Percentiles rank a stretch among this genome's conserved stretches.
These are phyloP conservation scores for Eragrostis tef DNA, from an alignment of 202 grass and related monocot species.

Conservation along the genomic window DNA sequence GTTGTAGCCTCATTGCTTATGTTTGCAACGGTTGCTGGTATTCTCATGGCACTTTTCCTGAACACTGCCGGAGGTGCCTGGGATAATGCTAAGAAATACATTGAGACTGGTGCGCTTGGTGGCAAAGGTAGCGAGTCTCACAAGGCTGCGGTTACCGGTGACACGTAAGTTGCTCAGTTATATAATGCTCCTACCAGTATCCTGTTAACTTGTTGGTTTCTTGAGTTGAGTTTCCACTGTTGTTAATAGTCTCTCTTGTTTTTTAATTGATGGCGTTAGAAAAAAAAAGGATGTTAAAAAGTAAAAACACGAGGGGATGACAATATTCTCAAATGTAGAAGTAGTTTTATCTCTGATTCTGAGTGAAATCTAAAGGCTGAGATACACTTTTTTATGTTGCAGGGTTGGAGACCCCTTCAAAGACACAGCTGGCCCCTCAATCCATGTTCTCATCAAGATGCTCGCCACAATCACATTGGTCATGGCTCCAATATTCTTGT, in stretches of 20 bases:
- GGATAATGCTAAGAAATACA: conserved; percentile 99
- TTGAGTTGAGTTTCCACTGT: conserved; percentile 7
- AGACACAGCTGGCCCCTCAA: conserved; percentile 87
- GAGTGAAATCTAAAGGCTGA: neutral
- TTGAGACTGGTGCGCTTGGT: conserved; percentile 95
- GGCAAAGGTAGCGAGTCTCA: conserved; percentile 94
- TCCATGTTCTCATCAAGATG: conserved; percentile 99
- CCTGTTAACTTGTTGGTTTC: neutral
- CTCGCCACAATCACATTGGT: conserved; percentile 95
- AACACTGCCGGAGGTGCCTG: conserved; percentile 96
- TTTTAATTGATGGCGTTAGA: no score
- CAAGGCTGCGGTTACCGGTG: conserved; percentile 94
- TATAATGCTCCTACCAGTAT: neutral
- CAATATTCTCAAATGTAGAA: no score
- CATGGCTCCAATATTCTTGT: conserved; percentile 98
- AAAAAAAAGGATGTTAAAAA: no score
- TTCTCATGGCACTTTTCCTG: conserved; percentile 98
- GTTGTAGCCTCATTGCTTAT: conserved; percentile 95
- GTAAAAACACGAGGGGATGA: no score
- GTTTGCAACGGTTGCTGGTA: conserved; percentile 86
- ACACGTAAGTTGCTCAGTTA: conserved; percentile 74
- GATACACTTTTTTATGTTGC: conserved; percentile 38
- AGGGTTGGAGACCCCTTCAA: conserved; percentile 99
- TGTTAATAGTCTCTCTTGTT: neutral
- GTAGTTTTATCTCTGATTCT: neutral